phyloP scores from a whole-genome alignment of 2,329 filamentous ascomycete genomes.

The Lachnellula hyalina region DNA sequence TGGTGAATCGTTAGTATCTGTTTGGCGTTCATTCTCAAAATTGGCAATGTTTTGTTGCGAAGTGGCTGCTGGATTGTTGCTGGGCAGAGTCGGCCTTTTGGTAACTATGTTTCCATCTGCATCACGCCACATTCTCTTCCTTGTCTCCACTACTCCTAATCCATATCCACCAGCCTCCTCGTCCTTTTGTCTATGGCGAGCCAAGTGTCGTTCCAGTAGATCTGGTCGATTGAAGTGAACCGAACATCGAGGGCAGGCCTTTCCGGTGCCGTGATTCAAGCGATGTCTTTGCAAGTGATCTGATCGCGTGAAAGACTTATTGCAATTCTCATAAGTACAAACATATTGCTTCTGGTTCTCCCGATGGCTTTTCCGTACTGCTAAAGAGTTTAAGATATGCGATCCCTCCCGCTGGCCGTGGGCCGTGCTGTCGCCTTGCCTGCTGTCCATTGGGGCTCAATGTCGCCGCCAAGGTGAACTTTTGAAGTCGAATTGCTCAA shows the following conservation, averaged over 20 bases:
- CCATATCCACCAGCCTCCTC: constrained; percentile 49
- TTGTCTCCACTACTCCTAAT: constrained; percentile 45
- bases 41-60: neutral
- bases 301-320: constrained; percentile 49
- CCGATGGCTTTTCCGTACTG: neutral
- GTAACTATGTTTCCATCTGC: constrained; percentile 47
- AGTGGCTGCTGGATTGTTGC: constrained; percentile 1
- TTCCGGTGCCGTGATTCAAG: constrained; percentile 49
- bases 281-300: constrained; percentile 55
- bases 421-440: neutral
- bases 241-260: constrained; percentile 53
- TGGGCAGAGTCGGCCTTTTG: constrained; percentile 30
- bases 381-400: neutral
- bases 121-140: constrained; percentile 52
- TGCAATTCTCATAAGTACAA: constrained; percentile 43
- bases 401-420: neutral
- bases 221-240: constrained; percentile 58
- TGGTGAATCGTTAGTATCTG: neutral
- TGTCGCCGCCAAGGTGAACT: neutral
- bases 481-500: neutral
- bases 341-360: constrained; percentile 25
- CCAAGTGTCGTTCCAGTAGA: constrained; percentile 55
- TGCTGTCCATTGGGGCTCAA: neutral
- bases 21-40: neutral
- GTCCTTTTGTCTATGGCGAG: constrained; percentile 48